phyloP scores from a whole-genome alignment of 2,329 filamentous ascomycete genomes.

The Berkeleyomyces rouxiae region DNA sequence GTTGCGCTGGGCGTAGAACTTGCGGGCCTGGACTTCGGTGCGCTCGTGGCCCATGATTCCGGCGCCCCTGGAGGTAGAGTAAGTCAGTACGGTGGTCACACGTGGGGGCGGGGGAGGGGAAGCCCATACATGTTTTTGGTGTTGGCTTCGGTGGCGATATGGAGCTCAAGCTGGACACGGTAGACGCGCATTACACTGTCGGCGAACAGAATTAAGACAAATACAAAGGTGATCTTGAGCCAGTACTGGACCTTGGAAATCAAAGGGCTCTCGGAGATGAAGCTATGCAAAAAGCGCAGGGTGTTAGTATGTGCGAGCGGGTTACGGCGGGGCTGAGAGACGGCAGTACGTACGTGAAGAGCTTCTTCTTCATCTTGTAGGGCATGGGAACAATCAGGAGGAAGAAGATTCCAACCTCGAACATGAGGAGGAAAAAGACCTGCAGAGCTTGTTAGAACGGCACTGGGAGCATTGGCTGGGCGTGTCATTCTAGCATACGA shows the following conservation, averaged over 20 bases:
- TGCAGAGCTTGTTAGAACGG: conserved; percentile 21
- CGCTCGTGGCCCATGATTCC: conserved; percentile 79
- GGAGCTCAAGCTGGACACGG: conserved; percentile 81
- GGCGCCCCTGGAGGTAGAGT: conserved; percentile 24
- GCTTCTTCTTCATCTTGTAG: conserved; percentile 66
- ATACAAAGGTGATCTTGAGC: conserved; percentile 97
- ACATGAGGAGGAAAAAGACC: conserved; percentile 71
- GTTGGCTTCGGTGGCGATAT: conserved; percentile 48
- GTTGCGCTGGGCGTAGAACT: conserved; percentile 99
- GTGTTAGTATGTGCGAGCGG: conserved; percentile 3
- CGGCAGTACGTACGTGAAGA: conserved; percentile 47
- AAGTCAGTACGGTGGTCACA: neutral
- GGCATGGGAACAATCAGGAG: conserved; percentile 73
- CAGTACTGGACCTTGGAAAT: conserved; percentile 94
- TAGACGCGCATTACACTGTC: conserved; percentile 95
- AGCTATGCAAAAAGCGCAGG: conserved; percentile 31
- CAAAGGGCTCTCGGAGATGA: conserved; percentile 75
- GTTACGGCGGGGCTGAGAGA: neutral
- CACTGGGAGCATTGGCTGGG: neutral
- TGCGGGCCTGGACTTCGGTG: conserved; percentile 96
- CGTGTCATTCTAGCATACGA: conserved; percentile 24
- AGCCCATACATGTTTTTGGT: conserved; percentile 26
- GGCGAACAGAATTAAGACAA: conserved; percentile 94
- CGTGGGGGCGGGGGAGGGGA: neutral
- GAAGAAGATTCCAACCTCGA: conserved; percentile 71